A percentile compares a stretch with the other conserved stretches of the same genome.
phyloP scores from a whole-genome alignment of 1,139 yeast species.

The Candida albicans region DNA sequence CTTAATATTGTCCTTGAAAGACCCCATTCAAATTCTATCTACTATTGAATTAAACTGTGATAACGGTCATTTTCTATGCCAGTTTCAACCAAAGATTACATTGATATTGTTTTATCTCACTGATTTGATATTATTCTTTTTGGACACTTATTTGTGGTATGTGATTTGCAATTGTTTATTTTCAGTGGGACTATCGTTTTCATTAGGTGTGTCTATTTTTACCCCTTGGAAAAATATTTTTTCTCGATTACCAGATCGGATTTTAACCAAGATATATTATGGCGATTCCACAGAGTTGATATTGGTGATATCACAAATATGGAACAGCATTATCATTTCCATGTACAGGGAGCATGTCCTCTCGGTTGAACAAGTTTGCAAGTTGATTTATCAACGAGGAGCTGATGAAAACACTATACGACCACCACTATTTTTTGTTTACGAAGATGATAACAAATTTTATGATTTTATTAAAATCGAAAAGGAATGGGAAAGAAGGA shows the following conservation, averaged over 20 bases:
- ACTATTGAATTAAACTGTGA: slow-evolving; percentile 62
- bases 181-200: slow-evolving; percentile 68
- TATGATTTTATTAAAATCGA: slow-evolving; percentile 49
- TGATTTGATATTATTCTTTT: slow-evolving; percentile 71
- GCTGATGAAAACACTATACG: slow-evolving; percentile 39
- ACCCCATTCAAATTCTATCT: slow-evolving; percentile 70
- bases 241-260: slow-evolving; percentile 71
- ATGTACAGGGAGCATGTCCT: slow-evolving; percentile 77
- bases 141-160: slow-evolving; percentile 90
- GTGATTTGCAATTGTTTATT: slow-evolving; percentile 76
- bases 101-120: slow-evolving; percentile 58
- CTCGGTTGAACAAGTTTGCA: slow-evolving; percentile 69
- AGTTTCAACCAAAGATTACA: slow-evolving; percentile 57
- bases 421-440: slow-evolving; percentile 69
- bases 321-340: slow-evolving; percentile 78
- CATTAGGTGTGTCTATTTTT: slow-evolving; percentile 74
- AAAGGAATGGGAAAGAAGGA: slow-evolving; percentile 77
- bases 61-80: slow-evolving; percentile 55
- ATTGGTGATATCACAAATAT: slow-evolving; percentile 63
- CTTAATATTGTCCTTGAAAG: slow-evolving; percentile 72
- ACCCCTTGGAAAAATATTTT: slow-evolving; percentile 88
- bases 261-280: slow-evolving; percentile 62
- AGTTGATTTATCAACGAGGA: slow-evolving; percentile 49
- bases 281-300: slow-evolving; percentile 41
- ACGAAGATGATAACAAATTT: slow-evolving; percentile 61